A percentile compares a stretch with the other conserved stretches of the same genome.
phyloP scores from a whole-genome alignment of 2,329 filamentous ascomycete species.

The Gaeumannomyces tritici region DNA sequence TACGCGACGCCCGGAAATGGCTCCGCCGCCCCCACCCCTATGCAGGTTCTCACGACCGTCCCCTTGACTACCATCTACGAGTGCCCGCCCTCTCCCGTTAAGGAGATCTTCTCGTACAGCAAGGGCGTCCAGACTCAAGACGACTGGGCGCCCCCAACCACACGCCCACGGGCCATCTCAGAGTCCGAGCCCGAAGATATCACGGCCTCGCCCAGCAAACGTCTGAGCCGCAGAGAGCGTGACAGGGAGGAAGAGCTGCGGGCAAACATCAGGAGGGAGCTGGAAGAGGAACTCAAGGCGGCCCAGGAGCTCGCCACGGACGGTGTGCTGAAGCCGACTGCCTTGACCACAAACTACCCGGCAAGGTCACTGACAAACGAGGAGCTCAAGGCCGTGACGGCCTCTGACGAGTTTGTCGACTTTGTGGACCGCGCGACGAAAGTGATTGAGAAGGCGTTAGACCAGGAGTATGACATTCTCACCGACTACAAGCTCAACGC shows the following conservation, averaged over 20 bases:
- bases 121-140: conserved; percentile 90
- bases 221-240: conserved; percentile 67
- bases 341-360: conserved; percentile 53
- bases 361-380: conserved; percentile 71
- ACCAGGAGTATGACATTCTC: conserved; percentile 92
- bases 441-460: conserved; percentile 89
- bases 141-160: conserved; percentile 51
- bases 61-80: conserved; percentile 73
- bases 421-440: conserved; percentile 95
- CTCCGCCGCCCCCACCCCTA: conserved; percentile 23
- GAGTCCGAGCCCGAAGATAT: conserved; percentile 56
- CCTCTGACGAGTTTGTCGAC: conserved; percentile 86
- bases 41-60: conserved; percentile 65
- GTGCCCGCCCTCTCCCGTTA: conserved; percentile 62
- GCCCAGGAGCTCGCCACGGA: conserved; percentile 52
- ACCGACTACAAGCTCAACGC: conserved; percentile 86
- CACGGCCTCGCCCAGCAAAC: conserved; percentile 56
- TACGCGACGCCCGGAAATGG: conserved; percentile 36
- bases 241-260: conserved; percentile 85
- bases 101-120: conserved; percentile 91
- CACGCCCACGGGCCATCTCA: conserved; percentile 42
- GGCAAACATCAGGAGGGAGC: conserved; percentile 73
- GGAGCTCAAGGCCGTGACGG: conserved; percentile 82
- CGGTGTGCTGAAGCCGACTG: conserved; percentile 31
- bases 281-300: conserved; percentile 82